Evolutionary conservation across 2,329 filamentous ascomycete species (phyloP), one percentile per base, ranked within the genome.

Genomic region (Aspergillus uvarum): DNA sequence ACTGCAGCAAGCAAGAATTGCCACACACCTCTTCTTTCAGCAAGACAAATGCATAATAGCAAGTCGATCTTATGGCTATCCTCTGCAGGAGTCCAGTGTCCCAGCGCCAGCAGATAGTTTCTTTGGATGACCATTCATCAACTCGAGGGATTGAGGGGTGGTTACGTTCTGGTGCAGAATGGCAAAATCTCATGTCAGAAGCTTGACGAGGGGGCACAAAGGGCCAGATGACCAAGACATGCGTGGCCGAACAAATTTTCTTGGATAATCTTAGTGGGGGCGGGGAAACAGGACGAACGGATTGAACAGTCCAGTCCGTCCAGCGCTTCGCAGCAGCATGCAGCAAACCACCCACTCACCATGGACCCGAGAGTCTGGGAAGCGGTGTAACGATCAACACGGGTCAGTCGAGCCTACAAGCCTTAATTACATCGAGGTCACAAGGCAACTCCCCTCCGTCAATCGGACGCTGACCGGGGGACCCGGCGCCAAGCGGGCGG

Each of bases 291-390:
- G 14, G 16, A 35, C 32, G 38, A 44, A 44, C 14, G 38, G 19
- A 44, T 10, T 29, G 26, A 29, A 29, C 26, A 44, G 4, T 44
- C 14, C 38, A 16, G 38, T 44, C 6, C 38, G n/a, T 44, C 48
- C 52, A 54, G 42, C 52, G 52, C 52, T 24, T 47, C 68, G 70
- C 10, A 81, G 54, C 35, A 53, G 78, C 79, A 80, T 21, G 71
- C 72, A 24, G 70, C 56, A 53, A 8, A 19, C 32, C 38, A 44
- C 14, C 79, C 75, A 47, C 78, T 71, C 0, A 29, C n/a, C 42
- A 55, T 55, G n/a, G 63, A 65, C 63, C 63, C 63, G 61, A 61
- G 59, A 53, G 48, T 61, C 47, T 65, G 63, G 63, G 59, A 65
- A 63, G 61, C 58, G 59, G 61, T 65, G 63, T 60, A 60, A 63